phyloP scores from a whole-genome alignment of 176 grass and related monocot species.

The Musa itinerans region DNA sequence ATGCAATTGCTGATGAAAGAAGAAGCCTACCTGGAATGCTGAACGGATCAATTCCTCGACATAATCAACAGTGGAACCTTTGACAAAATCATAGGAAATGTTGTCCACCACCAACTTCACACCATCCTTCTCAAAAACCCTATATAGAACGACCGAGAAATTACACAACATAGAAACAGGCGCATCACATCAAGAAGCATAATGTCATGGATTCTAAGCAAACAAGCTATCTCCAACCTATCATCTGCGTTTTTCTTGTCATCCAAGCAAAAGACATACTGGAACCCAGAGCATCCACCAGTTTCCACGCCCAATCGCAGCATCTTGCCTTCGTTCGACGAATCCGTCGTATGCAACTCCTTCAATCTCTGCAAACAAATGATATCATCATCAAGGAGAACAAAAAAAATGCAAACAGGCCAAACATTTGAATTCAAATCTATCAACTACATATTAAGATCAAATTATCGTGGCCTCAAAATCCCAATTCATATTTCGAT shows the following conservation, averaged over 20 bases:
- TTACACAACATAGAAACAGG: background rate
- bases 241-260: constrained; percentile 42
- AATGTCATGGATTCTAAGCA: background rate
- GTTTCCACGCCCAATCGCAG: constrained; percentile 72
- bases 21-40: constrained; percentile 48
- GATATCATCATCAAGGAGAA: background rate
- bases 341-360: constrained; percentile 53
- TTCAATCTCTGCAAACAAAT: constrained; percentile 56
- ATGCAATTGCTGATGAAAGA: background rate
- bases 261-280: constrained; percentile 79
- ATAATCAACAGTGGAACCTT: constrained; percentile 83
- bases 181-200: background rate
- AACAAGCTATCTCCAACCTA: constrained; percentile 21
- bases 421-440: constrained; percentile 4
- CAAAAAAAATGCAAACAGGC: background rate
- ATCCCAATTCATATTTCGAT: background rate
- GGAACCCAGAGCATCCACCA: constrained; percentile 87
- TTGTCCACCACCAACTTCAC: constrained; percentile 75
- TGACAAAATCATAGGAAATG: constrained; percentile 86
- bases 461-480: background rate
- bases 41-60: constrained; percentile 80
- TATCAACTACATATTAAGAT: background rate
- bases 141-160: constrained; percentile 10
- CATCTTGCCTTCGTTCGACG: constrained; percentile 59
- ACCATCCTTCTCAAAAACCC: constrained; percentile 77